Evolutionary conservation across 2,329 filamentous ascomycete species (phyloP).

Genomic region (Anthostomella pinea): DNA sequence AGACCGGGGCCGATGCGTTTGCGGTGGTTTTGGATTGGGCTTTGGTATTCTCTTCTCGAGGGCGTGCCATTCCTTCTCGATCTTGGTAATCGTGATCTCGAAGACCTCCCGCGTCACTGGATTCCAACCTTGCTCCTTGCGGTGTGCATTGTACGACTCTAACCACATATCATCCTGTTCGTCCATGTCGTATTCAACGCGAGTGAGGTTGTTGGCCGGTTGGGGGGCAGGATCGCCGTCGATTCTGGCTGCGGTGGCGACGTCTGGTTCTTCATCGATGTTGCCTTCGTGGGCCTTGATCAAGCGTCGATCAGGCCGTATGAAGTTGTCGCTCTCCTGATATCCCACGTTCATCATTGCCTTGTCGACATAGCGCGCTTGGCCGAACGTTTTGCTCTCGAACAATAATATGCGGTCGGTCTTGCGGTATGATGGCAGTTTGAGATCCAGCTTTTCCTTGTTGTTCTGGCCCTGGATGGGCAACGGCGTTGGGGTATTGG

Average conservation of each 20-base stretch:
- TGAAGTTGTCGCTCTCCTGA: conserved; percentile 88
- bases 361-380: conserved; percentile 90
- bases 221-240: conserved; percentile 53
- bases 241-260: conserved; percentile 42
- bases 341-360: conserved; percentile 96
- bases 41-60: conserved; percentile 96
- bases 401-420: conserved; percentile 78
- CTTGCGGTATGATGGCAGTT: conserved; percentile 70
- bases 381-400: conserved; percentile 80
- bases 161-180: conserved; percentile 98
- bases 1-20: conserved; percentile 88
- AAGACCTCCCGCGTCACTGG: conserved; percentile 90
- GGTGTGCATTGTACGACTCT: conserved; percentile 74
- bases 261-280: conserved; percentile 57
- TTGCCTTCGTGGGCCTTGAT: conserved; percentile 61
- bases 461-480: conserved; percentile 77
- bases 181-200: conserved; percentile 99
- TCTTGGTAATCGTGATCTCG: conserved; percentile 97
- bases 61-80: conserved; percentile 97
- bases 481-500: conserved; percentile 62
- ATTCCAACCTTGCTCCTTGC: conserved; percentile 72
- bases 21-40: conserved; percentile 91
- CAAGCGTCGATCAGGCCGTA: conserved; percentile 71
- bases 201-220: conserved; percentile 59
- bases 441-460: conserved; percentile 75